Percentiles rank a stretch among this genome's conserved stretches.
Evolutionary conservation across 352 stramenopile genomes (phyloP).

Genomic region (Plasmopara viticola): DNA sequence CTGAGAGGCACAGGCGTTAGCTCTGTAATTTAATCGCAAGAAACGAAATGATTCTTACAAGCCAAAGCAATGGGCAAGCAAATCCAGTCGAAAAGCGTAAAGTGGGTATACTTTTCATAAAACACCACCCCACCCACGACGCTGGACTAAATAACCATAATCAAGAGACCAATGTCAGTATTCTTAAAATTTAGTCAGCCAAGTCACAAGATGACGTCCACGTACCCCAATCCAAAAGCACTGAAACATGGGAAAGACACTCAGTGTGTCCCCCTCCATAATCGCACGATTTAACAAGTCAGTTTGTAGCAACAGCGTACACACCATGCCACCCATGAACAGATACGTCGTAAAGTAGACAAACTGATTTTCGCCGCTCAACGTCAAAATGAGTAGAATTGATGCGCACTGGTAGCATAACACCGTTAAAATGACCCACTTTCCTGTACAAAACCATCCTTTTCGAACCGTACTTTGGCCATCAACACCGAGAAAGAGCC

Average conservation of each 20-base stretch:
- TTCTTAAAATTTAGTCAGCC: too few species aligned
- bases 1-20: constrained; percentile 17
- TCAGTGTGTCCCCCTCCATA: constrained; percentile 79
- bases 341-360: constrained; percentile 81
- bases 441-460: background rate
- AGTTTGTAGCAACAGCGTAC: constrained; percentile 76
- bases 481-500: constrained; percentile 78
- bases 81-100: constrained; percentile 76
- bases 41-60: constrained; percentile 31
- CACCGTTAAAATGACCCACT: constrained; percentile 23
- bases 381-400: constrained; percentile 70
- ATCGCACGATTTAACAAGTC: constrained; percentile 80
- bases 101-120: constrained; percentile 79
- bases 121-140: constrained; percentile 80
- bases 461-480: constrained; percentile 46
- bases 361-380: constrained; percentile 81
- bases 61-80: constrained; percentile 66
- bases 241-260: constrained; percentile 85
- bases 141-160: constrained; percentile 52
- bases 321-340: constrained; percentile 78
- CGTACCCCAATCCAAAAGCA: constrained; percentile 84
- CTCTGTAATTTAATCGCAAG: background rate
- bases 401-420: constrained; percentile 47
- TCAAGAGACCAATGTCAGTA: constrained; percentile 1
- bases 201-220: constrained; percentile 7